These are phyloP conservation scores for Chaetothyriales sp. DNA, from an alignment of 2,329 filamentous ascomycete species.

Conservation along the genomic window DNA sequence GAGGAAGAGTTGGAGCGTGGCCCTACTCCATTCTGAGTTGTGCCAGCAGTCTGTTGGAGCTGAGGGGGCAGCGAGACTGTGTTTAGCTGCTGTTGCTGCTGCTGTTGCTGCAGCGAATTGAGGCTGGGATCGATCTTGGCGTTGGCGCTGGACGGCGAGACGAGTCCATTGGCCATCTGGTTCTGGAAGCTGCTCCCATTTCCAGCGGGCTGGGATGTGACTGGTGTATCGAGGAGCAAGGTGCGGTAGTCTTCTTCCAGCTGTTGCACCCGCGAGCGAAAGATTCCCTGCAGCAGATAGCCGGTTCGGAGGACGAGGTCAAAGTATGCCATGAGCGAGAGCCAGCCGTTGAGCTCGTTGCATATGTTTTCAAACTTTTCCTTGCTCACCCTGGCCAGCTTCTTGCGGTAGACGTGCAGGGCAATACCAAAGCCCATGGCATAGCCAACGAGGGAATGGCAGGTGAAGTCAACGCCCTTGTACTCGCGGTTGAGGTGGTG, in stretches of 20 bases:
- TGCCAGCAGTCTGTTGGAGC: neutral
- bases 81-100: neutral
- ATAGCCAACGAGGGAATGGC: slow-evolving; percentile 17
- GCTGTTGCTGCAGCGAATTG: neutral
- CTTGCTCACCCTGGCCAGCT: slow-evolving; percentile 6
- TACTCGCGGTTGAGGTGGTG: slow-evolving; percentile 16
- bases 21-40: neutral
- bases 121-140: neutral
- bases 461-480: slow-evolving; percentile 19
- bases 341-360: slow-evolving; percentile 18
- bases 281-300: slow-evolving; percentile 8
- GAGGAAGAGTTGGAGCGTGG: neutral
- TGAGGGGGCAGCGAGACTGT: neutral
- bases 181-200: neutral
- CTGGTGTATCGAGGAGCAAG: slow-evolving; percentile 7
- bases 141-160: neutral
- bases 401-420: slow-evolving; percentile 12
- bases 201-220: neutral
- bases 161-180: neutral
- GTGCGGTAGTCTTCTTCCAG: slow-evolving; percentile 14
- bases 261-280: slow-evolving; percentile 14
- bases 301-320: slow-evolving; percentile 12
- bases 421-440: slow-evolving; percentile 17
- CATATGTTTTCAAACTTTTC: slow-evolving; percentile 18
- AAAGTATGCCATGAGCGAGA: slow-evolving; percentile 10